Conservation (phyloP, 2,329 filamentous ascomycete species). For the Paramyrothecium sp. region DNA sequence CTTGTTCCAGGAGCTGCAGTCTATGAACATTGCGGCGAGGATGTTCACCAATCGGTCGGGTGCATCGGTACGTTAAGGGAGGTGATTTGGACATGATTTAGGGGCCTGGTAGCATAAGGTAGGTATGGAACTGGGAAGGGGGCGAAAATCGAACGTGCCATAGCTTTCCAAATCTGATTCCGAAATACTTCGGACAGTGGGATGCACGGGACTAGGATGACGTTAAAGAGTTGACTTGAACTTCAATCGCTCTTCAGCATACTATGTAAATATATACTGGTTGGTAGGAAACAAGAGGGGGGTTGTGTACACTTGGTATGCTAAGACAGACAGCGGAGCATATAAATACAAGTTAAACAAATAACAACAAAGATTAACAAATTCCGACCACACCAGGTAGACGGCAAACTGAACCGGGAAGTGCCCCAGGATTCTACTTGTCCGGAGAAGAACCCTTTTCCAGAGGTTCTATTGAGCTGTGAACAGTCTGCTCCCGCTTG, state of each 20-base stretch:
- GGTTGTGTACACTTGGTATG: not conserved
- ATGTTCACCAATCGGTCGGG: constrained; percentile 91
- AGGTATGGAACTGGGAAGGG: too few relatives aligned
- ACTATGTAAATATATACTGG: constrained; percentile 1
- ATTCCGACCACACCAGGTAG: not conserved
- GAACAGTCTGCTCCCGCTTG: constrained; percentile 80
- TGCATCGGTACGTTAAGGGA: constrained; percentile 62
- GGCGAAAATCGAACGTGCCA: too few relatives aligned
- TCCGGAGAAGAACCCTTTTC: constrained; percentile 16
- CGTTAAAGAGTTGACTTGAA: not conserved
- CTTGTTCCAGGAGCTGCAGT: constrained; percentile 94
- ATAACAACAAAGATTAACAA: not conserved
- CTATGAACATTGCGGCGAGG: constrained; percentile 97
- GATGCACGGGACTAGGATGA: constrained; percentile 7
- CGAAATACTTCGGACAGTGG: too few relatives aligned
- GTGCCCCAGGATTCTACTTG: constrained; percentile 15
- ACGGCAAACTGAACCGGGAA: not conserved
- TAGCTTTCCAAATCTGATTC: too few relatives aligned
- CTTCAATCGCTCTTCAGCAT: not conserved
- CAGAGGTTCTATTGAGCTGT: constrained; percentile 29
- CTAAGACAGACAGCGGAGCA: not conserved
- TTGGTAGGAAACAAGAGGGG: constrained; percentile 1
- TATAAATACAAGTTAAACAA: not conserved
- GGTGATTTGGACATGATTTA: not conserved
- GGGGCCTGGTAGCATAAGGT: too few relatives aligned